Conservation (phyloP, 2,329 filamentous ascomycete genomes). For the Herpotrichia juniperi region DNA sequence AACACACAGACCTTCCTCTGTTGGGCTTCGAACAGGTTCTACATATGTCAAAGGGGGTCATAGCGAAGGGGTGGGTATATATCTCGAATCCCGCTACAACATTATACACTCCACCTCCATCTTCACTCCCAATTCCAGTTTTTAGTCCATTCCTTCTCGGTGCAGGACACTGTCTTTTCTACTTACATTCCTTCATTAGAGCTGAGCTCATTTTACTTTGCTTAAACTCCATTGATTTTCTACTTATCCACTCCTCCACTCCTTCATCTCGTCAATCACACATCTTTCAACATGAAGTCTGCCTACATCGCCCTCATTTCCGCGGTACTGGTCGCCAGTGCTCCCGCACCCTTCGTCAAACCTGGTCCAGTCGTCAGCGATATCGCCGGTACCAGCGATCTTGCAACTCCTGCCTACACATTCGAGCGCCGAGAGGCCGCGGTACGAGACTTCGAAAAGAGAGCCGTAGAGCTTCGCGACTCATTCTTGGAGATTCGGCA, state of each 20-base stretch:
- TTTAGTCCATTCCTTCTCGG: constrained; percentile 21
- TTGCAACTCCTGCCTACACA: constrained; percentile 26
- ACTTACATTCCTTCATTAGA: constrained; percentile 32
- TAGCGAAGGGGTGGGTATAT: constrained; percentile 30
- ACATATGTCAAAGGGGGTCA: constrained; percentile 15
- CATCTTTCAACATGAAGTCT: constrained; percentile 40
- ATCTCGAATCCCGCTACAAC: constrained; percentile 17
- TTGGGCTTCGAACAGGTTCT: constrained; percentile 18
- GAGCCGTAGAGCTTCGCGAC: constrained; percentile 32
- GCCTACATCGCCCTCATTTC: constrained; percentile 41
- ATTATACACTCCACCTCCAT: constrained; percentile 20
- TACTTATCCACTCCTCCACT: constrained; percentile 24
- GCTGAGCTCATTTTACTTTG: constrained; percentile 42
- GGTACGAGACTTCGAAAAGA: constrained; percentile 32
- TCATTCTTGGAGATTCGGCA: constrained; percentile 27
- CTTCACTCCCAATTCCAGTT: constrained; percentile 18
- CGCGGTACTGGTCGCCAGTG: constrained; percentile 37
- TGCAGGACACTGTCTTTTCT: constrained; percentile 38
- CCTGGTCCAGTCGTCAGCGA: constrained; percentile 29
- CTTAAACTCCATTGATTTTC: constrained; percentile 22
- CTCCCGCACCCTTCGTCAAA: constrained; percentile 37
- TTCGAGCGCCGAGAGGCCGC: constrained; percentile 25
- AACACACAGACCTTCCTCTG: constrained; percentile 16
- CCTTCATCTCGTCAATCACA: constrained; percentile 19
- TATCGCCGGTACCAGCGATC: constrained; percentile 27